phyloP scores from a whole-genome alignment of 2,329 filamentous ascomycete species.

The Escovopsis sp. region DNA sequence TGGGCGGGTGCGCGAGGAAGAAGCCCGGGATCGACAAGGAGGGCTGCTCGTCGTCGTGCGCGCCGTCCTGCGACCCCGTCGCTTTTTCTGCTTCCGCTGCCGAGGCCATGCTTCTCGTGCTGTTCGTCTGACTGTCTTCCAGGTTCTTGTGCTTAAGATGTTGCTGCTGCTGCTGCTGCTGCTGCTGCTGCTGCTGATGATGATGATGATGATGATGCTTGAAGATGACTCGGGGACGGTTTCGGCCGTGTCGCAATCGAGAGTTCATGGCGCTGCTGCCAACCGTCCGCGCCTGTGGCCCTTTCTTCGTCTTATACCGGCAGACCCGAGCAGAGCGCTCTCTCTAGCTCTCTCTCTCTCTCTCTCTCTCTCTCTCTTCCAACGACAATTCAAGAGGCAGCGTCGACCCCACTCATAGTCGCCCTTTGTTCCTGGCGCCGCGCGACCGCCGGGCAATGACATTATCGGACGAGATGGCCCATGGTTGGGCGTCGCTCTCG shows the following conservation, averaged over 20 bases:
- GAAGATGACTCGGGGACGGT: slow-evolving; percentile 20
- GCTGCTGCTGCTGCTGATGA: slow-evolving; percentile 6
- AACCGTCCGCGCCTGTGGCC: slow-evolving; percentile 8
- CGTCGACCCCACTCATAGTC: too few species aligned
- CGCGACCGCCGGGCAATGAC: too few species aligned
- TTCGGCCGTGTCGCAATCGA: slow-evolving; percentile 13
- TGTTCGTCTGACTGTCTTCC: not conserved
- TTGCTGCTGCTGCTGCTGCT: not conserved
- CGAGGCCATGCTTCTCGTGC: slow-evolving; percentile 7
- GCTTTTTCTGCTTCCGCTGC: slow-evolving; percentile 3
- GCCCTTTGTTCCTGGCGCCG: too few species aligned
- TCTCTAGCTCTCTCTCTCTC: too few species aligned
- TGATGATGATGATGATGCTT: slow-evolving; percentile 11
- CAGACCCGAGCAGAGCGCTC: too few species aligned
- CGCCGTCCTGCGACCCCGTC: not conserved
- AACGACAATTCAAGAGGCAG: too few species aligned
- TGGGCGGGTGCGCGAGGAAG: slow-evolving; percentile 42
- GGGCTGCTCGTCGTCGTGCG: slow-evolving; percentile 1
- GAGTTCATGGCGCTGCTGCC: slow-evolving; percentile 17
- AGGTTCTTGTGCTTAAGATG: too few species aligned
- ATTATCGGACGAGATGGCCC: too few species aligned
- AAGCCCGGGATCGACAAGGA: slow-evolving; percentile 32
- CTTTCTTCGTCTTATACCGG: slow-evolving; percentile 7
- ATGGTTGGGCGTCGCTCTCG: too few species aligned
- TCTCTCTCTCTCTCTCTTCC: too few species aligned